phyloP scores from a whole-genome alignment of 805 yeast species.

The Hermanozyma aechmeae region DNA sequence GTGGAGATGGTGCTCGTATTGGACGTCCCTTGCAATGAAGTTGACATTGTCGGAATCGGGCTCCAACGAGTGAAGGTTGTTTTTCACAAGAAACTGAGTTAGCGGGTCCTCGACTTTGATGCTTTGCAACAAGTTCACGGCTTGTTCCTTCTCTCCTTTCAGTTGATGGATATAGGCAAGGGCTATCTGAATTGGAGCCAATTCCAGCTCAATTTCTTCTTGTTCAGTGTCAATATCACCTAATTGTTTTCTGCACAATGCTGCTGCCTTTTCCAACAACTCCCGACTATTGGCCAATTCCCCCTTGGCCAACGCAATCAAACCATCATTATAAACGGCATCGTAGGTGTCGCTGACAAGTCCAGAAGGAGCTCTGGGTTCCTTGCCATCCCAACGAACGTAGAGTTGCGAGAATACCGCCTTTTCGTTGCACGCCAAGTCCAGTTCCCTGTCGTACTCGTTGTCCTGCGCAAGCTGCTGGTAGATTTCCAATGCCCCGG shows the following conservation, averaged over 20 bases:
- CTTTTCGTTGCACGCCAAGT: constrained; percentile 54
- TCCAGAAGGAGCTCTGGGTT: too few relatives aligned
- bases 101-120: background rate
- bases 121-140: constrained; percentile 3
- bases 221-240: constrained; percentile 25
- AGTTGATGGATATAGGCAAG: constrained; percentile 44
- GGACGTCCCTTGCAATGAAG: constrained; percentile 24
- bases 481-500: constrained; percentile 39
- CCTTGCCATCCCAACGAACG: background rate
- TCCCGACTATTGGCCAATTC: constrained; percentile 31
- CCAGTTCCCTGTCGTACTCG: constrained; percentile 37
- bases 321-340: constrained; percentile 49
- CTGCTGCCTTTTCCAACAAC: constrained; percentile 37
- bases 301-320: constrained; percentile 36
- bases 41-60: constrained; percentile 6
- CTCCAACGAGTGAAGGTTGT: background rate
- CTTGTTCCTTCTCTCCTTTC: constrained; percentile 3
- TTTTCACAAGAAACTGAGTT: background rate
- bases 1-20: constrained; percentile 15
- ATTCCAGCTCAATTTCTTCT: constrained; percentile 41
- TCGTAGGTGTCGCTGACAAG: constrained; percentile 42
- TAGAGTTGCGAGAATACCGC: constrained; percentile 54
- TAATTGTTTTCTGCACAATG: constrained; percentile 27
- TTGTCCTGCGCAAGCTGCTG: constrained; percentile 24
- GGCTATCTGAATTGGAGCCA: constrained; percentile 54